Conservation (phyloP, 441 rosid genomes). For the Sinapis alba region DNA sequence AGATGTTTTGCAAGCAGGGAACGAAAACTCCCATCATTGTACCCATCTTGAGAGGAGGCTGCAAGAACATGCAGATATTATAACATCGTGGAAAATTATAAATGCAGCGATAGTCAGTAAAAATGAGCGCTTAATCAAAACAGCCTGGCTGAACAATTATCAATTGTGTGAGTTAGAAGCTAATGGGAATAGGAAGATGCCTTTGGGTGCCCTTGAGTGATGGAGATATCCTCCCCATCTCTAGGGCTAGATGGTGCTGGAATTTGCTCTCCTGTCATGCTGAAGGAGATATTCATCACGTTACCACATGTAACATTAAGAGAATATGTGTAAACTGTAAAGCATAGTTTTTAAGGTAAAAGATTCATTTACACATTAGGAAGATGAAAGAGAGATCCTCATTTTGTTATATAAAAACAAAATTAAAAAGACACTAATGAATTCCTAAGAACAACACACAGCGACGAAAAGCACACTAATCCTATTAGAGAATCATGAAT, state of each 20-base stretch:
- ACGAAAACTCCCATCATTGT: conserved; percentile 99
- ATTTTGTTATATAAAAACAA: neutral
- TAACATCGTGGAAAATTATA: conserved; percentile 26
- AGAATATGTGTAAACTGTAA: conserved; percentile 19
- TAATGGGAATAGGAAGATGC: conserved; percentile 27
- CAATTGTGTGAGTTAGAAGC: conserved; percentile 24
- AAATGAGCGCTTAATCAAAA: conserved; percentile 1
- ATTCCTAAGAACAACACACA: conserved; percentile 9
- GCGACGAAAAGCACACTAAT: neutral
- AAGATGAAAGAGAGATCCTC: conserved; percentile 8
- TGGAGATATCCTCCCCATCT: conserved; percentile 76
- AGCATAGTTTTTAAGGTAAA: conserved; percentile 13
- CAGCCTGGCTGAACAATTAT: conserved; percentile 1
- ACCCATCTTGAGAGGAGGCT: conserved; percentile 86
- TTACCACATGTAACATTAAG: conserved; percentile 16
- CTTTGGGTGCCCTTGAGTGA: conserved; percentile 61
- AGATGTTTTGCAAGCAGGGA: conserved; percentile 96
- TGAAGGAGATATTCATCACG: conserved; percentile 49
- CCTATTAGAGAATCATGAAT: neutral
- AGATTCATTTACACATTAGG: conserved; percentile 24
- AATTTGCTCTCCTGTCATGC: conserved; percentile 93
- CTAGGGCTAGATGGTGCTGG: conserved; percentile 85
- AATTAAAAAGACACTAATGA: neutral
- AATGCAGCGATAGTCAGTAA: conserved; percentile 11
- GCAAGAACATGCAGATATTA: conserved; percentile 45